phyloP scores from a whole-genome alignment of 495 filamentous ascomycete species.

The Trichocladium uniseriatum region DNA sequence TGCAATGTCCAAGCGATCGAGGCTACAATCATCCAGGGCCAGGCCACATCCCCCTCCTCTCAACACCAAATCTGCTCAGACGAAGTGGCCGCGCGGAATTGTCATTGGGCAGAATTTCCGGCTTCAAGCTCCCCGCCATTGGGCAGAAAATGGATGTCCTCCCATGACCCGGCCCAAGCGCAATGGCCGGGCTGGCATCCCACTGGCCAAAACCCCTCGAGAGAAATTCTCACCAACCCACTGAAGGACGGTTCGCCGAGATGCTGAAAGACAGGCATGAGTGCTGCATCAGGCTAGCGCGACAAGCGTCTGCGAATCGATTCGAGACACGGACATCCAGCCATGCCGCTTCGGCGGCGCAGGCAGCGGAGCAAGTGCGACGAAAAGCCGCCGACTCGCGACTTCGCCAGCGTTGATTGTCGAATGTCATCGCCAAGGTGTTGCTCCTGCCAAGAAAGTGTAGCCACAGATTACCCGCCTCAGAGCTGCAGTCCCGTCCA shows the following conservation, averaged over 20 bases:
- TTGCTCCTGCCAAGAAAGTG: too few relatives aligned
- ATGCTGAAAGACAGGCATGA: slow-evolving; percentile 13
- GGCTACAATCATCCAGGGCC: too few relatives aligned
- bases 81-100: slow-evolving; percentile 15
- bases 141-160: slow-evolving; percentile 28
- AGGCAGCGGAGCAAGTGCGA: not conserved
- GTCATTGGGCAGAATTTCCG: slow-evolving; percentile 36
- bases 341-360: not conserved
- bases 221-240: slow-evolving; percentile 10
- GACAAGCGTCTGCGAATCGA: slow-evolving; percentile 11
- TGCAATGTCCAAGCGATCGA: too few relatives aligned
- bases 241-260: slow-evolving; percentile 9
- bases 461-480: too few relatives aligned
- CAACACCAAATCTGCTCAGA: not conserved
- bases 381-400: not conserved
- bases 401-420: not conserved
- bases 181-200: slow-evolving; percentile 21
- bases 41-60: too few relatives aligned
- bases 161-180: slow-evolving; percentile 25
- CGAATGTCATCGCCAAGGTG: not conserved
- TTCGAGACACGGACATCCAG: not conserved
- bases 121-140: slow-evolving; percentile 31
- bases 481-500: slow-evolving; percentile 4
- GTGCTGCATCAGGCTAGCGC: slow-evolving; percentile 15
- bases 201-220: slow-evolving; percentile 18